A percentile compares a stretch with the other conserved stretches of the same genome.
phyloP scores from a whole-genome alignment of 1,284 basidiomycete genomes.

The Marasmius oreades region DNA sequence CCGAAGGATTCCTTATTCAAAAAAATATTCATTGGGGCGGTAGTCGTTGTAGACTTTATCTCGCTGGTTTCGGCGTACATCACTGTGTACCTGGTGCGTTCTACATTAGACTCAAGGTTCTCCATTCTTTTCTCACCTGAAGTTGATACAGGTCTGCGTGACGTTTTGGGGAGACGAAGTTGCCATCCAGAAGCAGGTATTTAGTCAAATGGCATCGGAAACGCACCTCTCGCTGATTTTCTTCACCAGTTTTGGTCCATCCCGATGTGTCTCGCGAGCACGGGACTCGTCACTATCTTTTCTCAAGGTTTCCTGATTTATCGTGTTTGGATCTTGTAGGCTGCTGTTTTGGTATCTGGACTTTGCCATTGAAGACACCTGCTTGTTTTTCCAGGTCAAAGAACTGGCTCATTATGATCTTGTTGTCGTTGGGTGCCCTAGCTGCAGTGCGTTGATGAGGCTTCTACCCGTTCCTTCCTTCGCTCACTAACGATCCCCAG shows the following conservation, averaged over 20 bases:
- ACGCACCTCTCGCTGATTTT: neutral
- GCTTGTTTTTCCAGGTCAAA: neutral
- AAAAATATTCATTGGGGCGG: conserved; percentile 2
- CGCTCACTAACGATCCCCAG: neutral
- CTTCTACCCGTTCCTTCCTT: neutral
- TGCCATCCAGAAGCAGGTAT: neutral
- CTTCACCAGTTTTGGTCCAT: conserved; percentile 9
- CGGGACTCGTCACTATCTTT: conserved; percentile 1
- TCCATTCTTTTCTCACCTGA: neutral
- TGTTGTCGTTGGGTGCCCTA: neutral
- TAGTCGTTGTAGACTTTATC: neutral
- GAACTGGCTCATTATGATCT: neutral
- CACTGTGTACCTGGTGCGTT: conserved; percentile 8
- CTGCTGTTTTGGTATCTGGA: neutral
- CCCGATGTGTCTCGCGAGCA: neutral
- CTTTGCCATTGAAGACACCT: neutral
- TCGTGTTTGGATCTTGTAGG: conserved; percentile 1
- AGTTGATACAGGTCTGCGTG: neutral
- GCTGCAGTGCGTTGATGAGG: neutral
- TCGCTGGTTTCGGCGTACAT: conserved; percentile 1
- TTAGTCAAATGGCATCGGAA: neutral
- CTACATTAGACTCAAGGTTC: neutral
- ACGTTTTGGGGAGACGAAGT: conserved; percentile 5
- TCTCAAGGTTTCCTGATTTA: conserved; percentile 7
- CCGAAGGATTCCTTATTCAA: neutral